Evolutionary conservation across 495 filamentous ascomycete genomes (phyloP).

Genomic region (Achaetomiella virescens): DNA sequence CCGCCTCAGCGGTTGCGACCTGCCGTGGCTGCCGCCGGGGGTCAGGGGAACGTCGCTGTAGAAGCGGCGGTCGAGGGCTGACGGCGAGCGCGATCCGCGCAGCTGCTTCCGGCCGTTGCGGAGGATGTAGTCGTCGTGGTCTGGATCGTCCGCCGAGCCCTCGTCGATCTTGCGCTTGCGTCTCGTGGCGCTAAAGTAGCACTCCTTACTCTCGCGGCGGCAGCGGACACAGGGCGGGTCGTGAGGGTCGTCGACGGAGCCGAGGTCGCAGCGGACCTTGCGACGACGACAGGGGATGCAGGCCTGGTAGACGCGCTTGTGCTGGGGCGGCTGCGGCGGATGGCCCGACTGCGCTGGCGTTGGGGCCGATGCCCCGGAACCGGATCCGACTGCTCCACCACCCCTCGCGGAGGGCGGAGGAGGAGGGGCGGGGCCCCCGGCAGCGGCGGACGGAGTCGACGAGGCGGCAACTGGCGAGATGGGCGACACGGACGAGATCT

Average conservation of each 20-base stretch:
- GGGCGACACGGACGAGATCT: slow-evolving; percentile 23
- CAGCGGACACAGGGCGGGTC: slow-evolving; percentile 93
- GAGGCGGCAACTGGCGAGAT: slow-evolving; percentile 24
- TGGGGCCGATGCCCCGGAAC: slow-evolving; percentile 4
- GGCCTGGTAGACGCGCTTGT: slow-evolving; percentile 74
- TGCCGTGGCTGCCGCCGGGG: slow-evolving; percentile 55
- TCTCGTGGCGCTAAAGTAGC: slow-evolving; percentile 93
- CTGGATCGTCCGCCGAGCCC: slow-evolving; percentile 45
- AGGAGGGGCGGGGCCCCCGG: slow-evolving; percentile 17
- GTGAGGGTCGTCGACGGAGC: slow-evolving; percentile 89
- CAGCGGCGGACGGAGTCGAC: slow-evolving; percentile 18
- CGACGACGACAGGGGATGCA: slow-evolving; percentile 87
- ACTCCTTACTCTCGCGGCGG: slow-evolving; percentile 86
- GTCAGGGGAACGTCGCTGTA: slow-evolving; percentile 51
- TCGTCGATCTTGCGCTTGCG: slow-evolving; percentile 81
- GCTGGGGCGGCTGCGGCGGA: slow-evolving; percentile 35
- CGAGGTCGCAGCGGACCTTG: slow-evolving; percentile 91
- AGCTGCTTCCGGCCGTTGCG: slow-evolving; percentile 50
- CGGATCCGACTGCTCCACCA: slow-evolving; percentile 13
- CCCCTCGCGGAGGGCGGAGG: slow-evolving; percentile 15
- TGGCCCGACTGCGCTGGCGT: slow-evolving; percentile 10
- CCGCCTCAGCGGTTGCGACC: slow-evolving; percentile 51
- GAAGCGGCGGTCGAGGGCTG: slow-evolving; percentile 35
- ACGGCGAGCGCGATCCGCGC: slow-evolving; percentile 35
- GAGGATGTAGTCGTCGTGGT: slow-evolving; percentile 49